Evolutionary conservation across 169 alveolate genomes (phyloP).

Genomic region (Toxoplasma gondii): DNA sequence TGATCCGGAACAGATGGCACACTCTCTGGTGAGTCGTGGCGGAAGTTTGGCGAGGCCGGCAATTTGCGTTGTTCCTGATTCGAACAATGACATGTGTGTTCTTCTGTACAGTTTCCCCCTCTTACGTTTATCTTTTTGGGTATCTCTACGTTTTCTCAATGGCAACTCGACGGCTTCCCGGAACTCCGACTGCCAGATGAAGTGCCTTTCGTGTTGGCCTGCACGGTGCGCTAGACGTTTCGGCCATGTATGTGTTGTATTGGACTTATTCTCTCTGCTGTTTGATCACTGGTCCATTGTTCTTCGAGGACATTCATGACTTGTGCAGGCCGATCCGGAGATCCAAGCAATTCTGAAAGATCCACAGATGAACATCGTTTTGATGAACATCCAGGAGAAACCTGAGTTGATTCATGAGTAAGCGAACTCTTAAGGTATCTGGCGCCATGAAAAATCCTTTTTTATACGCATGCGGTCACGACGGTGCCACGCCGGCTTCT

Average conservation of each 20-base stretch:
- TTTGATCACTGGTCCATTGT: background rate
- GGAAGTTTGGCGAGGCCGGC: background rate
- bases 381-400: constrained; percentile 86
- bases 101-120: background rate
- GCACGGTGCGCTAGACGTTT: too few species aligned
- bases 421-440: background rate
- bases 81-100: background rate
- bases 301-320: background rate
- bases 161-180: too few species aligned
- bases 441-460: background rate
- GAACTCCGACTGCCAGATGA: too few species aligned
- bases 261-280: background rate
- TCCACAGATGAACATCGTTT: constrained; percentile 93
- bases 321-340: constrained; percentile 96
- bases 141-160: too few species aligned
- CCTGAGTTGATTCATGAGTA: constrained; percentile 76
- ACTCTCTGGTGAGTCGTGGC: constrained; percentile 76
- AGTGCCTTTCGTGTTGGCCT: too few species aligned
- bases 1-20: constrained; percentile 88
- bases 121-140: too few species aligned
- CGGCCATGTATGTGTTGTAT: too few species aligned
- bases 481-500: too few species aligned
- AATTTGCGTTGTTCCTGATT: background rate
- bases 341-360: constrained; percentile 94
- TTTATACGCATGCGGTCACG: too few species aligned